These are phyloP conservation scores for Myriosclerotinia curreyana DNA, from an alignment of 2,329 filamentous ascomycete genomes.

Conservation along the genomic window DNA sequence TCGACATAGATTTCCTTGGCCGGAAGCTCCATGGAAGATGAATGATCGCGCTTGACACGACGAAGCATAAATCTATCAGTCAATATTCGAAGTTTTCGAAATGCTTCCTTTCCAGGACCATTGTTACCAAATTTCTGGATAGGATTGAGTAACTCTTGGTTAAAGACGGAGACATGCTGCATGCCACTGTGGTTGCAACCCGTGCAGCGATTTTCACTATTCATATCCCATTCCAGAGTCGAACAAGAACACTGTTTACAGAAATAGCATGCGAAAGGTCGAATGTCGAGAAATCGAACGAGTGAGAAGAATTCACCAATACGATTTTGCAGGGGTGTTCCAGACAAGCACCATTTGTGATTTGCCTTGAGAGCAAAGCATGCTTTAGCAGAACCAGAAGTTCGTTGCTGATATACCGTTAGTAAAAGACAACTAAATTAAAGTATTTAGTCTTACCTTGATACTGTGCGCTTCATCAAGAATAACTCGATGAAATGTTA, in stretches of 20 bases:
- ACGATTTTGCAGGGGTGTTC: conserved; percentile 92
- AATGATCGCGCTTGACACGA: conserved; percentile 90
- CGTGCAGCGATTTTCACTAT: conserved; percentile 67
- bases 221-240: conserved; percentile 77
- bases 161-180: conserved; percentile 75
- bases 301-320: conserved; percentile 97
- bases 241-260: conserved; percentile 85
- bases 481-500: conserved; percentile 86
- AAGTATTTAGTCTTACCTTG: conserved; percentile 52
- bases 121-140: conserved; percentile 61
- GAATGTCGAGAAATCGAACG: conserved; percentile 83
- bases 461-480: conserved; percentile 96
- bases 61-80: conserved; percentile 95
- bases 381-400: conserved; percentile 87
- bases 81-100: conserved; percentile 79
- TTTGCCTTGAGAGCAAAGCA: conserved; percentile 86
- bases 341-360: conserved; percentile 94
- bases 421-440: conserved; percentile 2
- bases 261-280: conserved; percentile 88
- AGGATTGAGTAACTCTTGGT: conserved; percentile 90
- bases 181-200: conserved; percentile 59
- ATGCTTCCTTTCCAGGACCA: conserved; percentile 64
- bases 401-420: conserved; percentile 56
- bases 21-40: conserved; percentile 91
- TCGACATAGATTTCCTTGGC: conserved; percentile 91